Conservation (phyloP, 2,329 filamentous ascomycete species). For the Aspergillus brunneoviolaceus region DNA sequence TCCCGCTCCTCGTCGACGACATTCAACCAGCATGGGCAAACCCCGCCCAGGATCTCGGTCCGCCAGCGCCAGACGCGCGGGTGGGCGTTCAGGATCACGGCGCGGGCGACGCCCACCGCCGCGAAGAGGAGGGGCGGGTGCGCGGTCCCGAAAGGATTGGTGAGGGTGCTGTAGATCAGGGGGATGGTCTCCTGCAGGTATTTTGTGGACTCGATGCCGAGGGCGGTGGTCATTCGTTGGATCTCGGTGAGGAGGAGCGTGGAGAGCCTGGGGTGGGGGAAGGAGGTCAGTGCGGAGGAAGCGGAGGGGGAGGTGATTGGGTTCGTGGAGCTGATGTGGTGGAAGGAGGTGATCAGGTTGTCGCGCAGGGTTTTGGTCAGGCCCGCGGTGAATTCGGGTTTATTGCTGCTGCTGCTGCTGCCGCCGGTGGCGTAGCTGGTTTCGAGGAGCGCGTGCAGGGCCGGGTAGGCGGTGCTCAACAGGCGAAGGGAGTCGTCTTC, state of each 20-base stretch:
- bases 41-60: constrained; percentile 62
- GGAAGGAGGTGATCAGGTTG: constrained; percentile 40
- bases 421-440: constrained; percentile 36
- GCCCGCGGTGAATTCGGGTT: constrained; percentile 22
- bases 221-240: constrained; percentile 25
- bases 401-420: neutral
- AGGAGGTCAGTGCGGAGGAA: constrained; percentile 44
- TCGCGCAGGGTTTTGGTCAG: constrained; percentile 33
- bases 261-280: constrained; percentile 49
- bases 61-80: constrained; percentile 64
- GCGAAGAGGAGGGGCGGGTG: constrained; percentile 55
- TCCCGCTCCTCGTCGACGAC: constrained; percentile 41
- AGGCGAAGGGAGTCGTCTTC: constrained; percentile 67
- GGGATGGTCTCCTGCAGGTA: constrained; percentile 64
- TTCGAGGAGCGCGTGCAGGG: constrained; percentile 59
- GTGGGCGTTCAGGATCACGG: constrained; percentile 65
- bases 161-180: constrained; percentile 63
- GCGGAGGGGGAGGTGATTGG: constrained; percentile 42
- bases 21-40: constrained; percentile 64
- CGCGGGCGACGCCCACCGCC: constrained; percentile 55
- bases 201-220: constrained; percentile 40
- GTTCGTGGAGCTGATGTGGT: constrained; percentile 47
- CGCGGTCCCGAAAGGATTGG: constrained; percentile 65
- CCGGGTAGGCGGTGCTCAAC: constrained; percentile 64
- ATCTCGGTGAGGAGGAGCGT: constrained; percentile 43